Conservation (phyloP, 2,329 filamentous ascomycete species). For the Penicillium sp. region DNA sequence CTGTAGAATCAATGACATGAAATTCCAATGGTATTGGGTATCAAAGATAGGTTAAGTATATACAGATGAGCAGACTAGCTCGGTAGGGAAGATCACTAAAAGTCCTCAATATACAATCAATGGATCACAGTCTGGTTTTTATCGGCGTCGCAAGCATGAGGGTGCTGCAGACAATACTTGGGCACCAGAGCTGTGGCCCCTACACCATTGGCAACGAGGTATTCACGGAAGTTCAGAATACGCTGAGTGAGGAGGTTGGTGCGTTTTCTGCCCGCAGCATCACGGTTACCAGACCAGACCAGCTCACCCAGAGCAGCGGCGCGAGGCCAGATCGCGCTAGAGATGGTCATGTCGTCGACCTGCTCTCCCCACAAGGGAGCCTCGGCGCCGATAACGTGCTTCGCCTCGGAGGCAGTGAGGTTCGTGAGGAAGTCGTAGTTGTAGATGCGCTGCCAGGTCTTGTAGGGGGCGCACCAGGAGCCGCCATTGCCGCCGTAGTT, state of each 20-base stretch:
- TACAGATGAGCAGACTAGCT: neutral
- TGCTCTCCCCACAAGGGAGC: slow-evolving; percentile 56
- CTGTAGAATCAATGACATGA: neutral
- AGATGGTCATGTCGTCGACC: slow-evolving; percentile 53
- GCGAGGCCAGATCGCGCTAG: slow-evolving; percentile 55
- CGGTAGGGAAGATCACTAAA: neutral
- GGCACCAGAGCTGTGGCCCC: slow-evolving; percentile 52
- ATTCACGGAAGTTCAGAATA: slow-evolving; percentile 60
- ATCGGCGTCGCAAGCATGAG: slow-evolving; percentile 57
- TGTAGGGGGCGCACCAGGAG: slow-evolving; percentile 60
- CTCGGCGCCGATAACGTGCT: slow-evolving; percentile 53
- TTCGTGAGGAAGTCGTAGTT: slow-evolving; percentile 56
- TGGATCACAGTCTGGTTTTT: slow-evolving; percentile 49
- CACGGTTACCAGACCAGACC: slow-evolving; percentile 56
- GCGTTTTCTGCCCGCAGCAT: slow-evolving; percentile 50
- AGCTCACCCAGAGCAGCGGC: slow-evolving; percentile 57
- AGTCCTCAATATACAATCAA: neutral
- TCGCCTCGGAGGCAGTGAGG: slow-evolving; percentile 47
- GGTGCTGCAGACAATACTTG: slow-evolving; percentile 58
- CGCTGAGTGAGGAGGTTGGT: slow-evolving; percentile 55
- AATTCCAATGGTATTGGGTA: slow-evolving; percentile 4
- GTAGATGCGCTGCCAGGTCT: slow-evolving; percentile 61
- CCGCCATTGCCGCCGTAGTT: slow-evolving; percentile 56
- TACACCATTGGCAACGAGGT: slow-evolving; percentile 55
- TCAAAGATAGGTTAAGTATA: slow-evolving; percentile 5